Conservation (phyloP, 1,284 basidiomycete species). For the Ustilago esculenta region DNA sequence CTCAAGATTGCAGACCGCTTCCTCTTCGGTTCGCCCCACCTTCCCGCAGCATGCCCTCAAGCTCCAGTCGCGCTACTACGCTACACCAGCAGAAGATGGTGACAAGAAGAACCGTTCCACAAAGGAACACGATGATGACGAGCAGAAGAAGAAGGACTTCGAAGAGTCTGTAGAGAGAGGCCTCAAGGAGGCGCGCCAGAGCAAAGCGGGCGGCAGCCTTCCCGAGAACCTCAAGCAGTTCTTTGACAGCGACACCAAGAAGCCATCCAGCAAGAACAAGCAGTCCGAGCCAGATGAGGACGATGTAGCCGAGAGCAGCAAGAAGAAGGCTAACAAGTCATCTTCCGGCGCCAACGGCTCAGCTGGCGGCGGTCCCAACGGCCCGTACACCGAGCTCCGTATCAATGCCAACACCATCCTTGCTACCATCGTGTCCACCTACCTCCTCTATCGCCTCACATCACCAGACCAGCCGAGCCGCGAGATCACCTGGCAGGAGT, state of each 20-base stretch:
- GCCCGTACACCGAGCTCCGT: constrained; percentile 53
- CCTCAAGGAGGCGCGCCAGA: constrained; percentile 54
- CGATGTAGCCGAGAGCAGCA: constrained; percentile 29
- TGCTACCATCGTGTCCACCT: constrained; percentile 72
- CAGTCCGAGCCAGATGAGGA: constrained; percentile 31
- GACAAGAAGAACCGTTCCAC: constrained; percentile 25
- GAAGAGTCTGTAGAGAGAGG: constrained; percentile 55
- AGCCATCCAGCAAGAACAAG: constrained; percentile 34
- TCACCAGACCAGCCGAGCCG: constrained; percentile 72
- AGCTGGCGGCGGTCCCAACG: constrained; percentile 37
- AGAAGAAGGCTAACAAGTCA: constrained; percentile 36
- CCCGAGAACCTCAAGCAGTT: constrained; percentile 59
- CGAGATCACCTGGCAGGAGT: constrained; percentile 99
- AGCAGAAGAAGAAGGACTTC: constrained; percentile 48
- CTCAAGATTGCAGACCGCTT: constrained; percentile 20
- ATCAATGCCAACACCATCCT: constrained; percentile 63
- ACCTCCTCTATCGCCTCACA: constrained; percentile 75
- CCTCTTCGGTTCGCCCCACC: constrained; percentile 6
- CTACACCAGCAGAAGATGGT: constrained; percentile 44
- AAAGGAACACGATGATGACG: constrained; percentile 31
- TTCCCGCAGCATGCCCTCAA: constrained; percentile 4
- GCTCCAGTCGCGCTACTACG: constrained; percentile 29
- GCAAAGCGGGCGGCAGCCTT: constrained; percentile 41
- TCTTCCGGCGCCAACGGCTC: constrained; percentile 30
- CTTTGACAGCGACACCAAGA: constrained; percentile 47